phyloP scores from a whole-genome alignment of 2,329 filamentous ascomycete species.

The Paraconiothyrium sp. region DNA sequence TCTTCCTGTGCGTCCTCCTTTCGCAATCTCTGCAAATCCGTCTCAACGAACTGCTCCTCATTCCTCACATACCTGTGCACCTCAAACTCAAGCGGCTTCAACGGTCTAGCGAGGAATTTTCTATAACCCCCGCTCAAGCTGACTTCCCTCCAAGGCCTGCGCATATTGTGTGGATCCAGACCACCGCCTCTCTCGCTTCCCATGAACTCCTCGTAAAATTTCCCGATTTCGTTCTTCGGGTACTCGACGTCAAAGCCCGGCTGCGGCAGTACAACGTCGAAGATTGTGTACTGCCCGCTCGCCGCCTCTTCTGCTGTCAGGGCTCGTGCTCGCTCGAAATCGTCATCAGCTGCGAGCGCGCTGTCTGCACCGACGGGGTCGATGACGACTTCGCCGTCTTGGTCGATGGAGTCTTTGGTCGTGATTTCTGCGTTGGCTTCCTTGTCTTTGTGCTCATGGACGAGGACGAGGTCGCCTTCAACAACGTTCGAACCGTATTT shows the following conservation, averaged over 20 bases:
- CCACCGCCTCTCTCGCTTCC: slow-evolving; percentile 76
- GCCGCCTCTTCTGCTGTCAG: slow-evolving; percentile 80
- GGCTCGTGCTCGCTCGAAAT: slow-evolving; percentile 74
- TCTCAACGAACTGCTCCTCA: slow-evolving; percentile 86
- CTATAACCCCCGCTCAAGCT: slow-evolving; percentile 90
- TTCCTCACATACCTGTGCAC: slow-evolving; percentile 75
- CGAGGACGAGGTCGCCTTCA: slow-evolving; percentile 83
- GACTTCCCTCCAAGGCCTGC: slow-evolving; percentile 83
- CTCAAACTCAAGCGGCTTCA: slow-evolving; percentile 69
- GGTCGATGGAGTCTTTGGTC: slow-evolving; percentile 56
- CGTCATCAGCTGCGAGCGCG: slow-evolving; percentile 62
- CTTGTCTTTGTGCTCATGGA: slow-evolving; percentile 65
- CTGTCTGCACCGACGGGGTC: slow-evolving; percentile 67
- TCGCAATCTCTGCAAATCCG: slow-evolving; percentile 77
- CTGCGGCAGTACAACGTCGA: slow-evolving; percentile 89
- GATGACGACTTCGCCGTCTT: slow-evolving; percentile 73
- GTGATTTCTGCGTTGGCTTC: slow-evolving; percentile 43
- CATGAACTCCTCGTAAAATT: slow-evolving; percentile 90
- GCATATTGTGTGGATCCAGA: slow-evolving; percentile 87
- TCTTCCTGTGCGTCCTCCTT: slow-evolving; percentile 56
- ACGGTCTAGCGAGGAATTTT: slow-evolving; percentile 79
- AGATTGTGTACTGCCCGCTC: slow-evolving; percentile 80
- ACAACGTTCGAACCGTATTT: slow-evolving; percentile 77
- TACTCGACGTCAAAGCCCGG: slow-evolving; percentile 92
- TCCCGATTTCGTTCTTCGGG: slow-evolving; percentile 82